Evolutionary conservation across 148 eudicot species (phyloP), one percentile per base, ranked within the genome.

Genomic region (Beta vulgaris): DNA sequence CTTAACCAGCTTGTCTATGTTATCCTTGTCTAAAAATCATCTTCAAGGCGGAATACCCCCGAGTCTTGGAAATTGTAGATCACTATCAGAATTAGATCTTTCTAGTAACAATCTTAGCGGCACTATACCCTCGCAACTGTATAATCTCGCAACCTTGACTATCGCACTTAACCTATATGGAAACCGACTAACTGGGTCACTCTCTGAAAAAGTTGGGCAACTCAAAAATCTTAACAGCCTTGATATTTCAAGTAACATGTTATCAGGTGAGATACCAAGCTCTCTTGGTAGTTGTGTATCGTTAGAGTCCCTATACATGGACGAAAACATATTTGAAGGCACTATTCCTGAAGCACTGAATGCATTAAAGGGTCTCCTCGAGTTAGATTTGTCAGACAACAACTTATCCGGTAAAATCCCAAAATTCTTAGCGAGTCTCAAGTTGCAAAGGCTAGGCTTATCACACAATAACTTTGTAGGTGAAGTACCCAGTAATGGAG

Each of bases 401-500:
- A 51, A 73, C 7, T 61, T 73, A 29, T 62, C 73, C 73, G 89
- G 87, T 1, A 11, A 60, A 46, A 75, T 86, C 36, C 87, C 89
- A 6, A 39, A 65, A 0, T 84, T 43, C 34, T 36, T 86, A 3
- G 53, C 32, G 23, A 9, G 40, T 31, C 59, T 78, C 7, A 14
- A 54, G 1, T 37, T 78, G 18, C 16, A 68, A 35, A 48, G 31
- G 35, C 71, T 86, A 13, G 59, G 75, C 32, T 25, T 86, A 10
- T 79, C 84, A 4, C 69, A 51, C 32, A 86, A 86, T 40, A 40
- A 68, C 64, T 68, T 86, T 48, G 78, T 79, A 61, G 89, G 89
- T n/a, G 77, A 68, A 46, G 81, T 85, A 28, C 86, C 88, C 1
- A 26, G 28, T 4, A 46, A 37, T 54, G 85, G 85, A 7, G 21